These are phyloP conservation scores for Candida odintsovae DNA, from an alignment of 805 yeast genomes.

Conservation along the genomic window DNA sequence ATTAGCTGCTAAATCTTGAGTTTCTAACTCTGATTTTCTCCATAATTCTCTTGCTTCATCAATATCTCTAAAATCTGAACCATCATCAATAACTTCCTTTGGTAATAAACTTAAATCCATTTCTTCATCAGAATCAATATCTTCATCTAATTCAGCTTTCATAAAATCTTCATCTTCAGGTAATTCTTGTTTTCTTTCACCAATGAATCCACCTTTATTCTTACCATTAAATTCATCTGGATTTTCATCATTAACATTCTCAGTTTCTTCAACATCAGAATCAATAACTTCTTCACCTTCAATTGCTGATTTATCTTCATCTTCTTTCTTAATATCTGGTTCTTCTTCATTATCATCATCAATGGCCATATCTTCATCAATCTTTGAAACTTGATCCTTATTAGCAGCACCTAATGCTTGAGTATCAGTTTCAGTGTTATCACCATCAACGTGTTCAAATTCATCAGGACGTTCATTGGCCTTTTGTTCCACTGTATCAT, in stretches of 20 bases:
- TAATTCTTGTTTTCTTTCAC: conserved; percentile 33
- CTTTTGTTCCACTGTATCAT: conserved; percentile 42
- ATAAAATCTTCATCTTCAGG: conserved; percentile 26
- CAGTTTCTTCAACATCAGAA: conserved; percentile 22
- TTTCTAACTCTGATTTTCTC: conserved; percentile 77
- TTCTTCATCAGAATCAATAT: conserved; percentile 23
- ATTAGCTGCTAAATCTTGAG: conserved; percentile 81
- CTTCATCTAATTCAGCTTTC: conserved; percentile 24
- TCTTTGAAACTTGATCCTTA: conserved; percentile 67
- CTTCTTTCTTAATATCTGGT: conserved; percentile 27
- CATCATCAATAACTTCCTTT: conserved; percentile 19
- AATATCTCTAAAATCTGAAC: conserved; percentile 38
- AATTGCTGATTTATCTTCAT: conserved; percentile 28
- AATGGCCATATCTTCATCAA: conserved; percentile 77
- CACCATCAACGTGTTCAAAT: conserved; percentile 78
- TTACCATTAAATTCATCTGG: conserved; percentile 46
- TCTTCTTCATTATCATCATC: conserved; percentile 56
- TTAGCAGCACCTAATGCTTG: conserved; percentile 93
- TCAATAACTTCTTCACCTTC: conserved; percentile 23
- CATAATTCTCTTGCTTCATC: conserved; percentile 75
- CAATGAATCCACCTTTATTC: conserved; percentile 44
- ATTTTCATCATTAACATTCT: conserved; percentile 25
- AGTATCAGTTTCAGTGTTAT: conserved; percentile 69
- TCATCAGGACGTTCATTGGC: conserved; percentile 76
- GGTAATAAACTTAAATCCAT: conserved; percentile 14